Percentiles rank a stretch among this genome's conserved stretches.
Evolutionary conservation across 1,139 yeast genomes (phyloP).

Genomic region (Kodamaea arcana): DNA sequence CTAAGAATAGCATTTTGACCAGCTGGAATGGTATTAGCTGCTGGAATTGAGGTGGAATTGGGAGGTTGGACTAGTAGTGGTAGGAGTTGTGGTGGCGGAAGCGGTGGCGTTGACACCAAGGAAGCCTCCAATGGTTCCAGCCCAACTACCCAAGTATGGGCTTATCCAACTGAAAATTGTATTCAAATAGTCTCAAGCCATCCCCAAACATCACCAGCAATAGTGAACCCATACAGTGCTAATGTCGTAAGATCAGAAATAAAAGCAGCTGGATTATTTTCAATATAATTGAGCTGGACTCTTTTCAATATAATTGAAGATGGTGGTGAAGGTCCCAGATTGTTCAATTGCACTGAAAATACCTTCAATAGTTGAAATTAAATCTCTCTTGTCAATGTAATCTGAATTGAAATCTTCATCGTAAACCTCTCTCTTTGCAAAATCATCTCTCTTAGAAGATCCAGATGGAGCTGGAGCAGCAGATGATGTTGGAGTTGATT

Average conservation of each 20-base stretch:
- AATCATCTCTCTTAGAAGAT: constrained; percentile 8
- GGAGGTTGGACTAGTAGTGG: constrained; percentile 9
- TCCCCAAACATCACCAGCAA: constrained; percentile 32
- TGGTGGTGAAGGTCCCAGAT: constrained; percentile 33
- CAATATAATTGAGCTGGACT: too few species aligned
- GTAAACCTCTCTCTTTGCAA: constrained; percentile 22
- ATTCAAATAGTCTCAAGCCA: constrained; percentile 43
- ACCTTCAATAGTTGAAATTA: constrained; percentile 23
- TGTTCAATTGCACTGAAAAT: constrained; percentile 28
- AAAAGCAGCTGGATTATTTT: constrained; percentile 36
- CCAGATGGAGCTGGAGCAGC: constrained; percentile 10
- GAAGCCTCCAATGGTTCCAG: constrained; percentile 1
- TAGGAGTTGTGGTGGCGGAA: constrained; percentile 9
- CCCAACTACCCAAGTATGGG: constrained; percentile 1
- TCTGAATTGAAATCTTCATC: constrained; percentile 10
- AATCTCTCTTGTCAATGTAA: constrained; percentile 38
- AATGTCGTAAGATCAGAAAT: constrained; percentile 32
- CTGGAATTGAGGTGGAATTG: constrained; percentile 13
- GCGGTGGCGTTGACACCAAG: constrained; percentile 5
- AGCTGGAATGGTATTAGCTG: constrained; percentile 14
- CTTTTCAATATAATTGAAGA: constrained; percentile 32
- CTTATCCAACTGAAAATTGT: constrained; percentile 21
- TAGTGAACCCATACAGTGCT: constrained; percentile 31
- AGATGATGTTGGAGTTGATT: background rate
- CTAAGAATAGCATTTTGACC: constrained; percentile 9